Evolutionary conservation across 257 asterid genomes (phyloP), one percentile per base, ranked within the genome.

Genomic region (Salvia splendens): DNA sequence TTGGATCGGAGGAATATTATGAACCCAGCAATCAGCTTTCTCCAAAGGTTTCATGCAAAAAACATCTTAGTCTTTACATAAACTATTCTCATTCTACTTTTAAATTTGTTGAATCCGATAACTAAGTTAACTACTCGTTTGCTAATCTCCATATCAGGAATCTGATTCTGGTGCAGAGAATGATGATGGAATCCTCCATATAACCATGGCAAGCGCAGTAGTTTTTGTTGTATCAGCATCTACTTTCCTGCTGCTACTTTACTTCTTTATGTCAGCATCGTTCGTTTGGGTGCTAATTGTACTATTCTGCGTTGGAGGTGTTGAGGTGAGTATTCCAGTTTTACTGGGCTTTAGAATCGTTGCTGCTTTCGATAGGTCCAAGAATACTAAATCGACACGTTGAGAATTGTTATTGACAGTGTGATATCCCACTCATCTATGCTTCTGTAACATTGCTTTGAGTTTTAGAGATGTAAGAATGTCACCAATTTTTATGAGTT

Each of bases 291-390:
- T 94, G 83, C 87, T 91, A 59, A 88, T 94, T 54, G 71, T 87
- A 41, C 87, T 94, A 76, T 94, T 94, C 89, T 94, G 97, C 89
- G 66, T 94, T n/a, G 96, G 99, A 50, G 99, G 96, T 46, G 53
- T 91, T 78, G 95, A 94, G 99, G 99, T 91, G 85, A 70, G 64
- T 52, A 68, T 65, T 80, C 20, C 28, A 35, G 7, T 35, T 35
- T 35, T 35, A 35, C 40, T 35, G 6, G 40, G 40, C 40, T 35
- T 35, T 38, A 38, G 8, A 38, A 38, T 38, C 10, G 42, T 38
- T 38, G 42, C 8, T 38, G 42, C 1, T 38, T 5, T 38, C 8
- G 42, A 38, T 38, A 5, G 42, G 7, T 38, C 42, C 8, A 38
- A 38, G 42, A 38, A 38, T 38, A 38, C 6, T 5, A 8, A 8